Conservation (phyloP, 371 early-diverging fungal genomes). For the Mortierella sp. region DNA sequence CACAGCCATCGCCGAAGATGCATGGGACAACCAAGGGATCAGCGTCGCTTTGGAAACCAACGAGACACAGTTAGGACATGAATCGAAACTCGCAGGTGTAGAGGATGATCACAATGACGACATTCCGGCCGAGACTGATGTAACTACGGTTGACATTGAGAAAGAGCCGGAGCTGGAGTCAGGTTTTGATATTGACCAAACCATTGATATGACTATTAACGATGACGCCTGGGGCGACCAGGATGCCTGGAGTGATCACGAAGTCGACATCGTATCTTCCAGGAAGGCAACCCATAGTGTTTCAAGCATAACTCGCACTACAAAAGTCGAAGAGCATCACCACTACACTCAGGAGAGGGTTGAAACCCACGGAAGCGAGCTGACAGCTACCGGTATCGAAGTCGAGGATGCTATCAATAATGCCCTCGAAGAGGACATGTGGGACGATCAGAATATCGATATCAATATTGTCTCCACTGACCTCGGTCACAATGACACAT, state of each 20-base stretch:
- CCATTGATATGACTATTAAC: conserved; percentile 3
- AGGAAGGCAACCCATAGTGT: not conserved
- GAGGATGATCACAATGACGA: not conserved
- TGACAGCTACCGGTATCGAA: not conserved
- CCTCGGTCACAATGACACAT: not conserved
- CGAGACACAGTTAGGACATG: not conserved
- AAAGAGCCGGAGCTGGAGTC: not conserved
- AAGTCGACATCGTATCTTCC: not conserved
- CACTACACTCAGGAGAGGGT: not conserved
- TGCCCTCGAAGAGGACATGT: conserved; percentile 8
- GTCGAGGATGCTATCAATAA: not conserved
- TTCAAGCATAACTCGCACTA: not conserved
- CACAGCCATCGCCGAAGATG: not conserved
- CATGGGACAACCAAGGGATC: not conserved
- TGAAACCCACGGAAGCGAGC: not conserved
- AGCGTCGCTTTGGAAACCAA: not conserved
- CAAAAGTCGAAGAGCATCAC: not conserved
- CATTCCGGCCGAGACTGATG: not conserved
- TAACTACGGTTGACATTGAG: not conserved
- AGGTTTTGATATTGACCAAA: not conserved
- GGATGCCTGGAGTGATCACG: conserved; percentile 17
- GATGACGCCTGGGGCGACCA: conserved; percentile 37
- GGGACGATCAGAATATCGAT: conserved; percentile 13
- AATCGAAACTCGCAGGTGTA: not conserved
- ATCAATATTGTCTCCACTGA: not conserved